Evolutionary conservation across 805 yeast species (phyloP), one percentile per base, ranked within the genome.

Genomic region (Ogataea allantospora): DNA sequence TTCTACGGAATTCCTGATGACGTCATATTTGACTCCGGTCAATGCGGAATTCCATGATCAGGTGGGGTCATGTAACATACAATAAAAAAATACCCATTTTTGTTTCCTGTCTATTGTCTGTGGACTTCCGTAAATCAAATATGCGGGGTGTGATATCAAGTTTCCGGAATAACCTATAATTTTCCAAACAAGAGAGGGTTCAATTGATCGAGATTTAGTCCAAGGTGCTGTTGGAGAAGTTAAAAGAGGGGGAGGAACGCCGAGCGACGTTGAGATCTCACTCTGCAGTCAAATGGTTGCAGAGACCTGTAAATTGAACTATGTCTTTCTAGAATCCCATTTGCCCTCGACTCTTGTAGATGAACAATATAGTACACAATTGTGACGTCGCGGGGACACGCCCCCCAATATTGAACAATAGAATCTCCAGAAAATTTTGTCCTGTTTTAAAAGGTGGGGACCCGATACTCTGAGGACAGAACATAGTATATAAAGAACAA

Each of bases 1-100:
- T 30, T 7, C 22, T 27, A 17, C 40, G 35, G 40, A 36, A 30
- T 36, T 36, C 40, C 40, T 25, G n/a, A 20, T 33, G 37, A 33
- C 30, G 26, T 33, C 35, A 31, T 15, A 9, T 5, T 12, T 11
- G 15, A 9, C 15, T 24, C 14, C 11, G 28, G 28, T 21, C n/a
- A 12, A 14, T 4, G 9, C 27, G 35, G 35, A 31, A 31, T 31
- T 31, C 35, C 35, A 15, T 17, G n/a, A 14, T 6, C 23, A 8
- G 21, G 27, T n/a, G 24, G 38, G 16, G 16, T 17, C 4, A 17
- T 11, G 18, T 17, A 10, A 10, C 22, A 18, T 11, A 30, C 33
- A 30, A 30, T 30, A 21, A 18, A 10, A 30, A 13, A 21, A 10
- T 3, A 21, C 3, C 12, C n/a, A 6, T 15, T 9, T 5, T 15